A percentile compares a stretch with the other conserved stretches of the same genome.
phyloP scores from a whole-genome alignment of 768 basidiomycete species.

The Calvatia gigantea region DNA sequence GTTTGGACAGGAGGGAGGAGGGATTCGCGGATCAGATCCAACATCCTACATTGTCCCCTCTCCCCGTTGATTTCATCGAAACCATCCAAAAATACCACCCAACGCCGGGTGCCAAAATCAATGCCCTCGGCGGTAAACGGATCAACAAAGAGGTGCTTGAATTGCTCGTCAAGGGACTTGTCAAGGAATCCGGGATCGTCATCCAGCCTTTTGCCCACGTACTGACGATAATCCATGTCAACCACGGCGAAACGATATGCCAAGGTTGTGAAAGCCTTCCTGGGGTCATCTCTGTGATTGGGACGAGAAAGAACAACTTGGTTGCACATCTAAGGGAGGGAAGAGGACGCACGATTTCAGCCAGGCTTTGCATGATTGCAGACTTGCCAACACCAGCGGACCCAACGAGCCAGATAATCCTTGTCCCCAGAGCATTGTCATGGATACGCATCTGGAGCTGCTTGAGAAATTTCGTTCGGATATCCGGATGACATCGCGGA shows the following conservation, averaged over 20 bases:
- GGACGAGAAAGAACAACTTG: background rate
- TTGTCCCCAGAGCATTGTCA: background rate
- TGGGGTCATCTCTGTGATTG: background rate
- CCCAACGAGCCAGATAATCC: conserved; percentile 6
- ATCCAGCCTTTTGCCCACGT: background rate
- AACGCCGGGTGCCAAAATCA: too few species aligned
- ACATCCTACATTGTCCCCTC: too few species aligned
- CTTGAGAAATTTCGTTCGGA: background rate
- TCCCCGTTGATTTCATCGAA: too few species aligned
- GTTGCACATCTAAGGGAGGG: background rate
- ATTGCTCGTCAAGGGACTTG: too few species aligned
- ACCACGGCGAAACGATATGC: too few species aligned
- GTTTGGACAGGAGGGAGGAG: too few species aligned
- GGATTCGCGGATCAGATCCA: too few species aligned
- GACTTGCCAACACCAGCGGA: conserved; percentile 10
- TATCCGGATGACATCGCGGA: background rate
- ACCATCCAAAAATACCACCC: too few species aligned
- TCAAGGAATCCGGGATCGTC: background rate
- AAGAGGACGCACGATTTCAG: background rate
- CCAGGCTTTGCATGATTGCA: conserved; percentile 2
- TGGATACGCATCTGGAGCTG: background rate
- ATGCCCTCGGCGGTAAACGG: too few species aligned
- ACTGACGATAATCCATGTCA: too few species aligned
- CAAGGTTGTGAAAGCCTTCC: too few species aligned
- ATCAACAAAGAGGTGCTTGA: too few species aligned